Percentiles rank a stretch among this genome's conserved stretches.
Evolutionary conservation across 352 stramenopile genomes (phyloP).

Genomic region (Phytophthora quininea): DNA sequence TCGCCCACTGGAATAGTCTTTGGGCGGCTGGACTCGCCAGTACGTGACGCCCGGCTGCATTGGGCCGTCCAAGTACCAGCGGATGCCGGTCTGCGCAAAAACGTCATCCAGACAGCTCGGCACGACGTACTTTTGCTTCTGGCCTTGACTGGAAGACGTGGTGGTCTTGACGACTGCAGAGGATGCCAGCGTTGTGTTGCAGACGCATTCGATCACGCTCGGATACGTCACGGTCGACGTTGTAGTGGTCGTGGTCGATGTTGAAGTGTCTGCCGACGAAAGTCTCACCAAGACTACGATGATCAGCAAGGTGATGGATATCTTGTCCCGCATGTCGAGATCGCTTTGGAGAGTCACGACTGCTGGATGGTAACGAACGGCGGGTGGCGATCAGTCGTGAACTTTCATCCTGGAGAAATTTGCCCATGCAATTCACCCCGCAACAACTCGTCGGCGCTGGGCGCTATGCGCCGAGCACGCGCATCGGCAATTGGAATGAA

Average conservation of each 20-base stretch:
- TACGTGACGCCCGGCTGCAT: conserved; percentile 62
- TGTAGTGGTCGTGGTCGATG: conserved; percentile 11
- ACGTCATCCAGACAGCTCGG: conserved; percentile 79
- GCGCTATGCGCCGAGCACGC: conserved; percentile 77
- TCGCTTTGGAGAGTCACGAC: conserved; percentile 21
- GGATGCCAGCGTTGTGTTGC: conserved; percentile 67
- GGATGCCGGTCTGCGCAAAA: conserved; percentile 81
- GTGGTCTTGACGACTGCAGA: conserved; percentile 58
- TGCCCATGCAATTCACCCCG: conserved; percentile 88
- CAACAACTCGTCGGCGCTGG: conserved; percentile 88
- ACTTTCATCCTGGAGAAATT: neutral
- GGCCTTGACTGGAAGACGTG: conserved; percentile 35
- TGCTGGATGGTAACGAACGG: conserved; percentile 37
- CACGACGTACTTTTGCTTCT: conserved; percentile 60
- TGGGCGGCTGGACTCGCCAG: conserved; percentile 47
- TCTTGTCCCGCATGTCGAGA: conserved; percentile 2
- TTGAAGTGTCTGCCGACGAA: neutral
- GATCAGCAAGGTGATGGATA: conserved; percentile 24
- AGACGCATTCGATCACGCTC: conserved; percentile 77
- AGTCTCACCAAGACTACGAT: conserved; percentile 1
- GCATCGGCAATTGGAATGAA: conserved; percentile 92
- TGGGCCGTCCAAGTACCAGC: conserved; percentile 82
- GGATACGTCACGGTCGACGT: conserved; percentile 48
- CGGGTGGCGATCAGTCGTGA: neutral
- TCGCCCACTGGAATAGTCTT: conserved; percentile 51